phyloP scores from a whole-genome alignment of 768 basidiomycete genomes.

The Megacollybia marginata region DNA sequence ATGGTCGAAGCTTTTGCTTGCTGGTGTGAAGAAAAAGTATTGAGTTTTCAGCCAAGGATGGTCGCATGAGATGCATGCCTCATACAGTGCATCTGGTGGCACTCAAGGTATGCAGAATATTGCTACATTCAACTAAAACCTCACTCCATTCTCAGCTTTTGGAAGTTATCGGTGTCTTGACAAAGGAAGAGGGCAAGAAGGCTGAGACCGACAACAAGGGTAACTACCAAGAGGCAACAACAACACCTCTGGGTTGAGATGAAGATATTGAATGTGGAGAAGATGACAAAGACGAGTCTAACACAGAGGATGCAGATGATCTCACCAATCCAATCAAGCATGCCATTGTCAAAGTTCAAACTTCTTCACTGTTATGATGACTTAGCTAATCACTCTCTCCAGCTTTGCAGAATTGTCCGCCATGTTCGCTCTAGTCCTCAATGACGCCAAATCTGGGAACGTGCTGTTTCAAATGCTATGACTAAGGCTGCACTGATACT shows the following conservation, averaged over 20 bases:
- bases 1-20: slow-evolving; percentile 5
- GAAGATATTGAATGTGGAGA: too few relatives aligned
- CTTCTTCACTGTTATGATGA: too few relatives aligned
- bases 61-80: slow-evolving; percentile 18
- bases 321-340: too few relatives aligned
- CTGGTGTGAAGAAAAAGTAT: slow-evolving; percentile 2
- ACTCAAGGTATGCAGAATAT: slow-evolving; percentile 10
- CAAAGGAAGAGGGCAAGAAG: slow-evolving; percentile 3
- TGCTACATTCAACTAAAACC: too few relatives aligned
- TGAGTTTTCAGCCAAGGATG: slow-evolving; percentile 7
- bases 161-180: slow-evolving; percentile 21
- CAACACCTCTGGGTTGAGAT: too few relatives aligned
- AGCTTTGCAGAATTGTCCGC: slow-evolving; percentile 20
- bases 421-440: slow-evolving; percentile 17
- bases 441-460: slow-evolving; percentile 10
- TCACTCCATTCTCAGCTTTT: slow-evolving; percentile 21
- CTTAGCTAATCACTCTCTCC: too few relatives aligned
- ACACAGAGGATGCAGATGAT: background rate
- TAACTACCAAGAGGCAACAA: too few relatives aligned
- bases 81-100: slow-evolving; percentile 19
- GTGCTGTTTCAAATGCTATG: slow-evolving; percentile 5
- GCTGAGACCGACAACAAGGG: too few relatives aligned
- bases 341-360: too few relatives aligned
- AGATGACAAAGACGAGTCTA: slow-evolving; percentile 8
- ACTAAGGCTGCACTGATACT: slow-evolving; percentile 12